Evolutionary conservation across 2,329 filamentous ascomycete species (phyloP).

Genomic region (Colletotrichum salicis): DNA sequence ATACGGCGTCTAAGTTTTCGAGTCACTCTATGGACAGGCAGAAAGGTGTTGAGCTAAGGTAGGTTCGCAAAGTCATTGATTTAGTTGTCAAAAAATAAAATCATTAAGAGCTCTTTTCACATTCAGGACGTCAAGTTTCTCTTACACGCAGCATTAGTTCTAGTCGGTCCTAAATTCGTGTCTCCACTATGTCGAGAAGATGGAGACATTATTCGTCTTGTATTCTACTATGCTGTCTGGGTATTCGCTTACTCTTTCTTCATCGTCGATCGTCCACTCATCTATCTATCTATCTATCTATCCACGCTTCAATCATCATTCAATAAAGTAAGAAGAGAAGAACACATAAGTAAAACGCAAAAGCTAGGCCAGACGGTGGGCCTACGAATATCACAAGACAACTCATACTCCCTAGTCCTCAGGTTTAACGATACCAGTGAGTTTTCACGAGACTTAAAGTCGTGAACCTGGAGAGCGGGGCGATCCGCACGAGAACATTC

Average conservation of each 20-base stretch:
- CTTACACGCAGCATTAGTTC: background rate
- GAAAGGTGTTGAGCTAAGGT: background rate
- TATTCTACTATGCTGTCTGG: background rate
- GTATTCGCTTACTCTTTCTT: slow-evolving; percentile 10
- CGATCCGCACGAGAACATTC: no score
- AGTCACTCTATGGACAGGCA: background rate
- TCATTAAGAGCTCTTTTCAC: background rate
- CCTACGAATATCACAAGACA: no score
- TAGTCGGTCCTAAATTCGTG: background rate
- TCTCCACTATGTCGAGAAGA: background rate
- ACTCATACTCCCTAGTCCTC: no score
- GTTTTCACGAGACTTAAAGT: no score
- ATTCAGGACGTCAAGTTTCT: background rate
- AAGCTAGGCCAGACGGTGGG: no score
- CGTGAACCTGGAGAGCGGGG: no score
- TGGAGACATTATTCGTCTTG: no score
- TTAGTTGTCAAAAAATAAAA: background rate
- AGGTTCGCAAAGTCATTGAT: background rate
- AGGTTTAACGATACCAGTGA: no score
- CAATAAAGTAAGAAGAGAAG: no score
- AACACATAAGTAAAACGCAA: no score
- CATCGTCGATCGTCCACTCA: slow-evolving; percentile 3
- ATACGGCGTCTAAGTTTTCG: background rate
- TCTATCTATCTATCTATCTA: background rate
- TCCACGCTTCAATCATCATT: no score